Conservation (phyloP, 805 yeast species). For the Wickerhamomyces chaumierensis region DNA sequence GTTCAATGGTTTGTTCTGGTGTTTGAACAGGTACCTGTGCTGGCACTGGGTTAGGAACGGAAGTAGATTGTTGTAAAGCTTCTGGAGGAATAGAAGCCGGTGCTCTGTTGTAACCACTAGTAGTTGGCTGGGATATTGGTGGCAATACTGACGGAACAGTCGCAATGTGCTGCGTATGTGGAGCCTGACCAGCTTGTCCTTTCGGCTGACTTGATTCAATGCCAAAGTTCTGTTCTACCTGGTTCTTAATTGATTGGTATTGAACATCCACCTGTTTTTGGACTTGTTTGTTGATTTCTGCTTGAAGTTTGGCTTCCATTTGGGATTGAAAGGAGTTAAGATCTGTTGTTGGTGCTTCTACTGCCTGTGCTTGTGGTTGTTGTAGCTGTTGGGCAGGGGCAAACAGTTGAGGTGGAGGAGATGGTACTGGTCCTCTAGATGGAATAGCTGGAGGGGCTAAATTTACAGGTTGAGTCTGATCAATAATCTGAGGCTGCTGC, state of each 20-base stretch:
- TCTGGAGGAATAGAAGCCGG: conserved; percentile 1
- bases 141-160: too few relatives aligned
- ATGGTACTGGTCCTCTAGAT: not conserved
- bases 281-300: not conserved
- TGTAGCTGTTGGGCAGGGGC: conserved; percentile 1
- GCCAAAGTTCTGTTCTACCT: too few relatives aligned
- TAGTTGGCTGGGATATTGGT: not conserved
- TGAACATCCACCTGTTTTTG: not conserved
- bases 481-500: conserved; percentile 1
- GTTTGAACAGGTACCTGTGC: too few relatives aligned
- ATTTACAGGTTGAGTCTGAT: too few relatives aligned
- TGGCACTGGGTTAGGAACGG: too few relatives aligned
- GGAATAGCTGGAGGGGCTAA: not conserved
- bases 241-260: not conserved
- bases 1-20: too few relatives aligned
- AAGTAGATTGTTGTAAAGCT: too few relatives aligned
- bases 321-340: conserved; percentile 2
- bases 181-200: too few relatives aligned
- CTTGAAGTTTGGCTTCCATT: not conserved
- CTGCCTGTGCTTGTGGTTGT: not conserved
- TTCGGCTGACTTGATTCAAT: too few relatives aligned
- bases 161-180: too few relatives aligned
- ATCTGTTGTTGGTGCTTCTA: not conserved
- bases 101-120: conserved; percentile 6
- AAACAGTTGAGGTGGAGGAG: conserved; percentile 6